A percentile compares a stretch with the other conserved stretches of the same genome.
phyloP scores from a whole-genome alignment of 176 grass and related monocot genomes.

The Guadua angustifolia region DNA sequence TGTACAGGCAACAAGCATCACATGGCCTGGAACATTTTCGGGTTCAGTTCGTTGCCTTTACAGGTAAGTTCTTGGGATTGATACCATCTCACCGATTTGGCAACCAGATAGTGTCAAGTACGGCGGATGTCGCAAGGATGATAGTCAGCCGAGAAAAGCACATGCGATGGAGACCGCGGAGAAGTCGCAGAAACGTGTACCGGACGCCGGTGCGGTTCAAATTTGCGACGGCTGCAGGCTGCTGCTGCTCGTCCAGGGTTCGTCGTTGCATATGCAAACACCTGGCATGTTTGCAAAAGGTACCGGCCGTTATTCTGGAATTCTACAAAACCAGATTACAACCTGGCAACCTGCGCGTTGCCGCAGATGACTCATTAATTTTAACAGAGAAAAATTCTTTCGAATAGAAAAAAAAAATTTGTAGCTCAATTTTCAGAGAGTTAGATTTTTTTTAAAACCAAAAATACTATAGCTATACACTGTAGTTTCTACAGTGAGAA shows the following conservation, averaged over 20 bases:
- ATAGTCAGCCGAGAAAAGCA: slow-evolving; percentile 63
- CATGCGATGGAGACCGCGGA: slow-evolving; percentile 66
- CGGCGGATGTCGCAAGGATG: slow-evolving; percentile 50
- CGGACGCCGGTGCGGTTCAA: slow-evolving; percentile 75
- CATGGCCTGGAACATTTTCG: background rate
- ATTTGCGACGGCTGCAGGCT: slow-evolving; percentile 61
- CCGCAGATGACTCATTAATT: too few relatives aligned
- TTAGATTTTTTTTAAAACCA: too few relatives aligned
- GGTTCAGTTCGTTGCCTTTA: slow-evolving; percentile 15
- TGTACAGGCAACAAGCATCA: slow-evolving; percentile 6
- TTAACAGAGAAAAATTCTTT: background rate
- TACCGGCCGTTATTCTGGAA: background rate
- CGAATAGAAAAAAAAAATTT: too few relatives aligned
- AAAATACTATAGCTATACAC: too few relatives aligned
- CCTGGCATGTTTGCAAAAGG: slow-evolving; percentile 45
- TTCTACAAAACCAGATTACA: too few relatives aligned
- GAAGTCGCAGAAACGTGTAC: slow-evolving; percentile 72
- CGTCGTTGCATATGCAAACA: slow-evolving; percentile 80
- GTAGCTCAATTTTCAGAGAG: too few relatives aligned
- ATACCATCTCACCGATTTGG: slow-evolving; percentile 39
- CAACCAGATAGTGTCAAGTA: slow-evolving; percentile 65
- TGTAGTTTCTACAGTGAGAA: too few relatives aligned
- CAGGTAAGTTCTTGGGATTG: background rate
- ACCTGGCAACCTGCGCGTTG: too few relatives aligned
- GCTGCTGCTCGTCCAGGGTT: slow-evolving; percentile 72